phyloP scores from a whole-genome alignment of 306 rosid genomes.

The Fragaria iinumae region DNA sequence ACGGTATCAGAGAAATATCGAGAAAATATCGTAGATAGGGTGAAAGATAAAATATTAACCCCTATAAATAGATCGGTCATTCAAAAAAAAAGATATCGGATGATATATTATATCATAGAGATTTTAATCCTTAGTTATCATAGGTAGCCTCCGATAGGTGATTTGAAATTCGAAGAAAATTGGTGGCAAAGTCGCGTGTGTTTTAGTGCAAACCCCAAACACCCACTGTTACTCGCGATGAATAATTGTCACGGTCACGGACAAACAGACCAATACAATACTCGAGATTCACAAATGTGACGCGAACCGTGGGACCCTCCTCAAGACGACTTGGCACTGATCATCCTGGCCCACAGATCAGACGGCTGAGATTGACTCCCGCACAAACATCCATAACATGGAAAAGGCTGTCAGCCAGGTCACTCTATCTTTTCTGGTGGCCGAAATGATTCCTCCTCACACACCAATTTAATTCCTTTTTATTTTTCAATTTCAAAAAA shows the following conservation, averaged over 20 bases:
- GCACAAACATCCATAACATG: constrained; percentile 17
- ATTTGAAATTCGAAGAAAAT: neutral
- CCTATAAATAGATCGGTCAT: too few species aligned
- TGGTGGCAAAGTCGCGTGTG: neutral
- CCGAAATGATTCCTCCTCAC: constrained; percentile 39
- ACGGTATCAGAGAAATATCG: too few species aligned
- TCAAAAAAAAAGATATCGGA: too few species aligned
- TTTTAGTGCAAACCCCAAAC: neutral
- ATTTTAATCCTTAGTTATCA: too few species aligned
- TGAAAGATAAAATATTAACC: too few species aligned
- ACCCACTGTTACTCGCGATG: neutral
- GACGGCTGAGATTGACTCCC: constrained; percentile 10
- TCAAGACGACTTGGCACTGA: neutral
- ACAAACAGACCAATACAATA: neutral
- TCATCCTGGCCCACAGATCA: neutral
- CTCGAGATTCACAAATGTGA: neutral
- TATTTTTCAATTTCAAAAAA: neutral
- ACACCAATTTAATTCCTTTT: neutral
- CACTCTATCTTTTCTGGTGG: constrained; percentile 44
- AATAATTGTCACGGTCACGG: neutral
- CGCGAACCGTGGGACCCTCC: neutral
- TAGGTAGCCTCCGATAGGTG: too few species aligned
- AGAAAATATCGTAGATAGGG: too few species aligned
- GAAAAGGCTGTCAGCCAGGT: constrained; percentile 49
- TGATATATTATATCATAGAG: too few species aligned